Evolutionary conservation across 768 basidiomycete genomes (phyloP), one percentile per base, ranked within the genome.

Genomic region (Gautieria morchelliformis): DNA sequence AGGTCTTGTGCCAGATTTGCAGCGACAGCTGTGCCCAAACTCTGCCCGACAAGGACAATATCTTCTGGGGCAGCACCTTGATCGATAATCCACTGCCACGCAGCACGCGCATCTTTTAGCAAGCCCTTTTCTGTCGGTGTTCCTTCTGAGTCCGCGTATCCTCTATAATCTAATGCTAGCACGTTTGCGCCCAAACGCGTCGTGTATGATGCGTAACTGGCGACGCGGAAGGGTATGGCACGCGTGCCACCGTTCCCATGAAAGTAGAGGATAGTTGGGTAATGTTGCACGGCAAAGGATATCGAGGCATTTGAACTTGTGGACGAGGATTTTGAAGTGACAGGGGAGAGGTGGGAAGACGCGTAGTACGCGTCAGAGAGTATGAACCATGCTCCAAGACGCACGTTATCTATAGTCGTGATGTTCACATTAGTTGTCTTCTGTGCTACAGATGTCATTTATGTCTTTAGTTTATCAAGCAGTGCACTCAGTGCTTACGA

Each of bases 181-280:
- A 96, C 84, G 67, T 94, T 94, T 19, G 79, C 79, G 17, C 74
- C 72, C 7, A 90, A 71, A 1, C 85, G 78, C 3, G 83, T 78
- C 0, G 87, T 77, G 64, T 85, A 84, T 0, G 79, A 75, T 17
- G 76, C 70, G 65, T 91, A 91, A 40, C 83, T 77, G 17, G 75
- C 76, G n/a, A 93, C 74, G 11, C 94, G 86, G 42, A 75, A 77
- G 1, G 71, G 61, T 6, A 80, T 74, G 0, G 89, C 89, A 15
- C 94, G 81, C 0, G 88, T 92, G 0, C 76, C 93, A 0, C 84
- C 86, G 60, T 95, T 95, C 10, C 95, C 95, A 61, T 97, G 95
- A 44, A 94, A 75, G 71, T 89, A 95, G n/a, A 97, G 74, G n/a
- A 95, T 73, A 0, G 87, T 93, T 0, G 91, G 91, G 27, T 77